Conservation (phyloP, 129 eudicot genomes). For the carrot (Daucus carota) region DNA sequence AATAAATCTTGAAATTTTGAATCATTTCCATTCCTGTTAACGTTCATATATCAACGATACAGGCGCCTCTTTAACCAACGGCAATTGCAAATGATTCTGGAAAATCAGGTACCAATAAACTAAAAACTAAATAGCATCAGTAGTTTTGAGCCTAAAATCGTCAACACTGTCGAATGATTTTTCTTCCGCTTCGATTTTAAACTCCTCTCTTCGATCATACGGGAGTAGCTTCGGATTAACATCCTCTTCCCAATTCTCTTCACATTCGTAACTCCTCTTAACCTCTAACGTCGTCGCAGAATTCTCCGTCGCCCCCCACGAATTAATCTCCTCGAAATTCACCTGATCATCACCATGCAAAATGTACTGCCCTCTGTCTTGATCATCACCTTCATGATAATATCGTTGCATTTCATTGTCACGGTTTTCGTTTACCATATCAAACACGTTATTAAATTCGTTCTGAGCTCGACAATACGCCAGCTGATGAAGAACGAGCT, state of each 20-base stretch:
- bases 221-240: conserved; percentile 19
- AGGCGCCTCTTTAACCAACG: neutral
- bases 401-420: neutral
- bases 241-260: conserved; percentile 10
- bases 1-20: too few relatives aligned
- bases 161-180: neutral
- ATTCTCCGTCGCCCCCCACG: conserved; percentile 12
- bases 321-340: conserved; percentile 27
- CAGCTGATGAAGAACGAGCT: conserved; percentile 44
- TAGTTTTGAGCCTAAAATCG: neutral
- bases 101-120: neutral
- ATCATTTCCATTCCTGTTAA: too few relatives aligned
- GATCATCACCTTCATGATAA: neutral
- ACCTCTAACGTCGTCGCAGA: neutral
- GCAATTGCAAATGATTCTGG: neutral
- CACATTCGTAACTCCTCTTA: neutral
- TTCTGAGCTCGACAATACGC: conserved; percentile 34
- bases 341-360: conserved; percentile 13
- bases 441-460: conserved; percentile 6
- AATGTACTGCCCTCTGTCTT: neutral
- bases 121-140: neutral
- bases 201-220: conserved; percentile 15
- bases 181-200: conserved; percentile 44
- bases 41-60: too few relatives aligned
- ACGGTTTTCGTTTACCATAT: neutral